phyloP scores from a whole-genome alignment of 1,139 yeast genomes.

The Wickerhamiella pararugosa region DNA sequence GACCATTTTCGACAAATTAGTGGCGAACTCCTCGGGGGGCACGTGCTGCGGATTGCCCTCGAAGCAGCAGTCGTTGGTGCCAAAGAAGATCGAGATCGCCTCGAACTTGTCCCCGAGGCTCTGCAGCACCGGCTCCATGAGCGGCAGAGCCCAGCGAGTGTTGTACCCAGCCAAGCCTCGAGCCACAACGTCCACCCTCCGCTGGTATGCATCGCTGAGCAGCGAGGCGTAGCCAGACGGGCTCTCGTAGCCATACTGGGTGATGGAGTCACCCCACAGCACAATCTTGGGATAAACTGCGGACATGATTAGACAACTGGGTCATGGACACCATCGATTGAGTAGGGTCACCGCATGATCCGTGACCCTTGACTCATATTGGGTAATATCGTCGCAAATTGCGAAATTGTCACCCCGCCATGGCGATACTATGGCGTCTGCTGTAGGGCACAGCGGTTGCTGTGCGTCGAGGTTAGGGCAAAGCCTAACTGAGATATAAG shows the following conservation, averaged over 20 bases:
- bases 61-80: slow-evolving; percentile 54
- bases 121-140: slow-evolving; percentile 6
- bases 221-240: slow-evolving; percentile 31
- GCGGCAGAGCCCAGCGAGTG: slow-evolving; percentile 21
- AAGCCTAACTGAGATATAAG: too few relatives aligned
- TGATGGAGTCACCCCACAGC: slow-evolving; percentile 53
- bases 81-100: slow-evolving; percentile 45
- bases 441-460: too few relatives aligned
- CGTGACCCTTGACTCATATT: too few relatives aligned
- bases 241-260: slow-evolving; percentile 31
- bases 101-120: slow-evolving; percentile 8
- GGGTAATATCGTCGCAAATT: too few relatives aligned
- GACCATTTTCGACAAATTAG: slow-evolving; percentile 34
- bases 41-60: slow-evolving; percentile 36
- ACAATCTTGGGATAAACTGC: slow-evolving; percentile 29
- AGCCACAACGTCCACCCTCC: slow-evolving; percentile 39
- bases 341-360: too few relatives aligned
- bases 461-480: too few relatives aligned
- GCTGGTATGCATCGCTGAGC: slow-evolving; percentile 30
- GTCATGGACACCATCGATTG: too few relatives aligned
- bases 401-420: too few relatives aligned
- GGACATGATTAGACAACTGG: background rate
- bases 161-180: slow-evolving; percentile 52
- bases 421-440: too few relatives aligned
- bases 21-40: slow-evolving; percentile 32